These are phyloP conservation scores for Nannizziopsis barbatae DNA, from an alignment of 2,329 filamentous ascomycete genomes.

Conservation along the genomic window DNA sequence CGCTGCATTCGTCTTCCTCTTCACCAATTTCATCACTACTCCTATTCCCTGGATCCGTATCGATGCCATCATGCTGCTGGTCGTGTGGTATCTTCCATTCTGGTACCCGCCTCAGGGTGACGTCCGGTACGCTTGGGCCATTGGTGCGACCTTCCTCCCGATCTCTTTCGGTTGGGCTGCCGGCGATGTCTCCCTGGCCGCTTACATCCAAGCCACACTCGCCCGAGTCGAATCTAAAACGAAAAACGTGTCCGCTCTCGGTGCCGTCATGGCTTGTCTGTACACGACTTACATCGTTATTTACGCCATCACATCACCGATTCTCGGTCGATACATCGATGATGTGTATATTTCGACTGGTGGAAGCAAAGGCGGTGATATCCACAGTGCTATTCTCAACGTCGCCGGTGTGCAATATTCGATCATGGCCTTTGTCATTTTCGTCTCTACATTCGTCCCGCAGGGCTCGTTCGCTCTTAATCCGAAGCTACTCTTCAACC, in stretches of 20 bases:
- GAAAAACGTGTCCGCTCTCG: conserved; percentile 39
- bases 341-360: conserved; percentile 28
- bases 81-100: conserved; percentile 41
- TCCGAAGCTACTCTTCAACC: conserved; percentile 20
- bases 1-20: conserved; percentile 40
- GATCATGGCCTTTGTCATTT: conserved; percentile 33
- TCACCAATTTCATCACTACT: conserved; percentile 40
- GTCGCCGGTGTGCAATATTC: conserved; percentile 41
- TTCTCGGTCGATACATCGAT: conserved; percentile 40
- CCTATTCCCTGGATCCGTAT: conserved; percentile 43
- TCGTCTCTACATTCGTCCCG: conserved; percentile 39
- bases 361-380: conserved; percentile 23
- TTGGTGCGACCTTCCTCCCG: conserved; percentile 38
- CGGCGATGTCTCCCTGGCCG: conserved; percentile 41
- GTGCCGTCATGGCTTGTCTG: conserved; percentile 43
- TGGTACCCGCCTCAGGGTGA: conserved; percentile 35
- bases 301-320: conserved; percentile 37
- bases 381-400: conserved; percentile 34
- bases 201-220: conserved; percentile 43
- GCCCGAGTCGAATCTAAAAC: conserved; percentile 36
- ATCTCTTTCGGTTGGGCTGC: conserved; percentile 43
- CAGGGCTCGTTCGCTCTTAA: conserved; percentile 37
- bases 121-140: conserved; percentile 38
- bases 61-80: conserved; percentile 37
- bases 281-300: conserved; percentile 42